These are phyloP conservation scores for Pseudogymnoascus pannorum DNA, from an alignment of 2,329 filamentous ascomycete genomes.

Conservation along the genomic window DNA sequence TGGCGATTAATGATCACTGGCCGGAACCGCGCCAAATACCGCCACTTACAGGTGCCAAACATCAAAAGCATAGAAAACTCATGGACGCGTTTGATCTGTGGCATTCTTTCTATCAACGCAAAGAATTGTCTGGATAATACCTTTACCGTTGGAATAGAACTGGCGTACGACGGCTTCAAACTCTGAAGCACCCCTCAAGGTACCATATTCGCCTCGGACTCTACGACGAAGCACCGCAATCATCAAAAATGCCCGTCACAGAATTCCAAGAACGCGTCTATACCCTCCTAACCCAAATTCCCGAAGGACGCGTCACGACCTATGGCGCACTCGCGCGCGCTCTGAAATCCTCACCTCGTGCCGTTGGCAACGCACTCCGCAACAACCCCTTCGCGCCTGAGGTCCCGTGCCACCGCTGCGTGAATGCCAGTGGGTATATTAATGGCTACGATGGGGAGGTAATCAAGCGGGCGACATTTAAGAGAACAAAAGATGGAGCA, in stretches of 20 bases:
- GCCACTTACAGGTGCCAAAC: not conserved
- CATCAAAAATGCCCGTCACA: not conserved
- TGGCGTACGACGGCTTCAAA: not conserved
- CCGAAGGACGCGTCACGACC: slow-evolving; percentile 50
- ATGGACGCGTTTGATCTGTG: not conserved
- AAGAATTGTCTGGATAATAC: not conserved
- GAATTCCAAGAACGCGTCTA: slow-evolving; percentile 37
- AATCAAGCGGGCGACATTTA: not conserved
- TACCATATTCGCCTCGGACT: not conserved
- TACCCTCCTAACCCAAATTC: slow-evolving; percentile 52
- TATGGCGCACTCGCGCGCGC: slow-evolving; percentile 51
- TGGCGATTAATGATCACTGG: not conserved
- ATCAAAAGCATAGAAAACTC: not conserved
- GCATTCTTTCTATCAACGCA: not conserved
- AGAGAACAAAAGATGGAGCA: not conserved
- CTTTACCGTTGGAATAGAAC: not conserved
- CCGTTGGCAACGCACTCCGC: slow-evolving; percentile 54
- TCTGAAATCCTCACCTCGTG: slow-evolving; percentile 51
- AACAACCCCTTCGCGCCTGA: slow-evolving; percentile 55
- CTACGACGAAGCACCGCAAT: not conserved
- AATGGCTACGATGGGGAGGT: slow-evolving; percentile 60
- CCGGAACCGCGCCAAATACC: not conserved
- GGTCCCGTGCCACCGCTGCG: slow-evolving; percentile 64
- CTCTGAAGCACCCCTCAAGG: not conserved
- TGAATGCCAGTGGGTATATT: slow-evolving; percentile 60